These are phyloP conservation scores for Monosporascus sp. DNA, from an alignment of 2,329 filamentous ascomycete genomes.

Conservation along the genomic window DNA sequence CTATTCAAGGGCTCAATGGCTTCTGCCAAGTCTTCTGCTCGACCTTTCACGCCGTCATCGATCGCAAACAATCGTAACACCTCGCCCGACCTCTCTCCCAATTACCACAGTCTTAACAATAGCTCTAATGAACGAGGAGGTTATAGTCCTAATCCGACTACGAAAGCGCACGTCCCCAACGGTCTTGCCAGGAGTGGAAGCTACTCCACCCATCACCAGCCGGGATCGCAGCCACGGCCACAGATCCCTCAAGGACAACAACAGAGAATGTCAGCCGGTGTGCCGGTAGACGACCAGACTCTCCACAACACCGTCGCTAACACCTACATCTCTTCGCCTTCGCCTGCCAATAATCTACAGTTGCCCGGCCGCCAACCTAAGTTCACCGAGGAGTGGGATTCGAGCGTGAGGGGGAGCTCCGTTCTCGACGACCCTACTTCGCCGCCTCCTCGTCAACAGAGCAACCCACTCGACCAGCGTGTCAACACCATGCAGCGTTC, in stretches of 20 bases:
- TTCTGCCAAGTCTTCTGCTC: background rate
- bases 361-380: constrained; percentile 35
- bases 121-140: background rate
- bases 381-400: constrained; percentile 69
- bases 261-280: constrained; percentile 17
- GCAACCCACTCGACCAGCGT: constrained; percentile 10
- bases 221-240: background rate
- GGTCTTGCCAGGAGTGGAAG: background rate
- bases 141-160: background rate
- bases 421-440: constrained; percentile 46
- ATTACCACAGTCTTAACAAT: background rate
- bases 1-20: background rate
- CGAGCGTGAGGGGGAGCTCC: constrained; percentile 60
- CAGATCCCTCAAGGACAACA: constrained; percentile 2
- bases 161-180: background rate
- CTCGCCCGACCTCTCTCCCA: background rate
- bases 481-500: constrained; percentile 50
- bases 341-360: constrained; percentile 15
- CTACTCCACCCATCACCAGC: background rate
- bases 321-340: constrained; percentile 24
- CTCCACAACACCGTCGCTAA: constrained; percentile 33
- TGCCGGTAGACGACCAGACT: constrained; percentile 27
- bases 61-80: background rate
- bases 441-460: constrained; percentile 13
- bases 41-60: background rate